Percentiles rank a stretch among this genome's conserved stretches.
These are phyloP conservation scores for Lyophyllum atratum DNA, from an alignment of 768 basidiomycete species.

Conservation along the genomic window DNA sequence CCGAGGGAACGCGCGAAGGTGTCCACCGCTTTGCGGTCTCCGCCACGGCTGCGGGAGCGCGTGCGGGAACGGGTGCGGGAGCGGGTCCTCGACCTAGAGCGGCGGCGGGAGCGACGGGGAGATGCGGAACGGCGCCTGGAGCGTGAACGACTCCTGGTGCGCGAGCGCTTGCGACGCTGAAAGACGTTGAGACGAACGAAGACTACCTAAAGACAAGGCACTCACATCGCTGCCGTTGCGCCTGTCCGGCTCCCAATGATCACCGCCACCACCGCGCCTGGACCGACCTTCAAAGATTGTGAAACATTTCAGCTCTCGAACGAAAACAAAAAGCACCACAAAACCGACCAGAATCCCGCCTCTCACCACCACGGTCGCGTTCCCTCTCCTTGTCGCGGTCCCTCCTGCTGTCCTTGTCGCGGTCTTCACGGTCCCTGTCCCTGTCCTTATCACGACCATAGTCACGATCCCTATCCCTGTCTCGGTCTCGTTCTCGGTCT, in stretches of 20 bases:
- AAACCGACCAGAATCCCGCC: conserved; percentile 58
- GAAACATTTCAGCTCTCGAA: conserved; percentile 1
- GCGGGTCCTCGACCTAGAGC: conserved; percentile 62
- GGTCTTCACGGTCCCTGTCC: conserved; percentile 39
- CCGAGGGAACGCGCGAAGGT: conserved; percentile 80
- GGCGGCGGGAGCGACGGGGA: conserved; percentile 65
- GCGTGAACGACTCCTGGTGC: conserved; percentile 67
- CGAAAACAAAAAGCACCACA: conserved; percentile 1
- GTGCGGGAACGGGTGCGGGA: conserved; percentile 49
- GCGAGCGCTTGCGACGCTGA: conserved; percentile 71
- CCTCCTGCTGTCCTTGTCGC: conserved; percentile 33
- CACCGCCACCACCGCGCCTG: conserved; percentile 53
- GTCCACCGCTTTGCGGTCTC: conserved; percentile 62
- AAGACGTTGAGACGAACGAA: conserved; percentile 4
- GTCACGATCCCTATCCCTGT: conserved; percentile 44
- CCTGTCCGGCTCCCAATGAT: conserved; percentile 86
- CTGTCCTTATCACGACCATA: conserved; percentile 33
- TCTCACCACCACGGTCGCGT: conserved; percentile 40
- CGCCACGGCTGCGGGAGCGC: conserved; percentile 54
- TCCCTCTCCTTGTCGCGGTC: conserved; percentile 52
- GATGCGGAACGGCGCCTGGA: conserved; percentile 68
- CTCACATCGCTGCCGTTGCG: conserved; percentile 69
- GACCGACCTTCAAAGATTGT: conserved; percentile 28
- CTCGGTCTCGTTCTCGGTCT: conserved; percentile 48
- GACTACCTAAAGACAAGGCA: conserved; percentile 8